Evolutionary conservation across 495 filamentous ascomycete species (phyloP).

Genomic region (Aspergillus nidulans): DNA sequence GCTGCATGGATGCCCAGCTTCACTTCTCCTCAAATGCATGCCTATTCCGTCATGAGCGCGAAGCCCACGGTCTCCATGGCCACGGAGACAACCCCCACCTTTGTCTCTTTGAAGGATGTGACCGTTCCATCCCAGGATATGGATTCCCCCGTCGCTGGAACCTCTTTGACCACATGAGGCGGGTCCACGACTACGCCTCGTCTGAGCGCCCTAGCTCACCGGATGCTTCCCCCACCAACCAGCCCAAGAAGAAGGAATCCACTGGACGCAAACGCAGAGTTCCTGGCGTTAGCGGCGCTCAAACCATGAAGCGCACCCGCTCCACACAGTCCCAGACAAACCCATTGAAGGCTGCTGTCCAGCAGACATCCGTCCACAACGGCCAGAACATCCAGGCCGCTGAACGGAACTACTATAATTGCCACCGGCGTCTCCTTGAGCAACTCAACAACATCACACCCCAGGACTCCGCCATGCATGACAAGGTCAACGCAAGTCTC

Average conservation of each 20-base stretch:
- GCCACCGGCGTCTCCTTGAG: conserved; percentile 39
- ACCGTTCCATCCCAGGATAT: conserved; percentile 70
- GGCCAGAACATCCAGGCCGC: conserved; percentile 43
- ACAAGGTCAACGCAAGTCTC: conserved; percentile 46
- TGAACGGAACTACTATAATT: conserved; percentile 42
- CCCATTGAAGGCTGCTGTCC: conserved; percentile 32
- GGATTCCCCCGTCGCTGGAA: conserved; percentile 95
- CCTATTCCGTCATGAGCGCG: conserved; percentile 89
- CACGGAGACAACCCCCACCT: conserved; percentile 87
- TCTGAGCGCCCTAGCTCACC: conserved; percentile 44
- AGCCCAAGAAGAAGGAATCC: conserved; percentile 39
- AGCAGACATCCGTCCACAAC: conserved; percentile 32
- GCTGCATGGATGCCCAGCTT: conserved; percentile 66
- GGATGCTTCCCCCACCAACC: conserved; percentile 33
- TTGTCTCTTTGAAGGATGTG: conserved; percentile 79
- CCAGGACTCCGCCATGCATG: conserved; percentile 41
- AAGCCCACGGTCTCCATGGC: conserved; percentile 91
- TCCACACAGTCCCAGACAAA: conserved; percentile 39
- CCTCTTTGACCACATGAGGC: conserved; percentile 88
- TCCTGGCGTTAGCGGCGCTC: conserved; percentile 33
- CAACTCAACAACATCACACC: conserved; percentile 39
- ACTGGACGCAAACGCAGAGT: conserved; percentile 40
- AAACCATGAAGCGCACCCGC: conserved; percentile 45
- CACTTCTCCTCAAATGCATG: conserved; percentile 90
- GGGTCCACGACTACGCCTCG: conserved; percentile 76